Evolutionary conservation across 306 rosid genomes (phyloP).

Genomic region (Trichosanthes truncata): DNA sequence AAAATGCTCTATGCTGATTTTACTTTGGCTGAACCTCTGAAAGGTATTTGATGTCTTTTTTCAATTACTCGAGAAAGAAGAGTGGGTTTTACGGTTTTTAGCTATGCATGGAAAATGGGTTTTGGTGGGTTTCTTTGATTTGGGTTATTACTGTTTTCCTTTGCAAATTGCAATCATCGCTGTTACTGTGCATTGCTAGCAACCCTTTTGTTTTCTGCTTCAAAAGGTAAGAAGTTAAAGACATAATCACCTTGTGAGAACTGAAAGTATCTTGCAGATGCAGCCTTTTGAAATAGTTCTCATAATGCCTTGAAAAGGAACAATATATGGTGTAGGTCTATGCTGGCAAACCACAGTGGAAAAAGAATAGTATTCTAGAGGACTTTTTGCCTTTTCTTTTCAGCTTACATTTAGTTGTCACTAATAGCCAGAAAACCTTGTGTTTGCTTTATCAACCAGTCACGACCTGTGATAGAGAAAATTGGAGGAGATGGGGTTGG

Average conservation of each 20-base stretch:
- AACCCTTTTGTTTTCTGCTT: neutral
- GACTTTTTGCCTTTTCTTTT: slow-evolving; percentile 23
- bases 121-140: slow-evolving; percentile 10
- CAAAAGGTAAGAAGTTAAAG: neutral
- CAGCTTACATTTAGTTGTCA: slow-evolving; percentile 37
- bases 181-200: neutral
- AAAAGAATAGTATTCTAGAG: neutral
- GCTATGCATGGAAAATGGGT: slow-evolving; percentile 4
- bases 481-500: slow-evolving; percentile 21
- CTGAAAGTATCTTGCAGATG: neutral
- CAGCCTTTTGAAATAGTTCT: slow-evolving; percentile 12
- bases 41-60: slow-evolving; percentile 12
- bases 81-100: slow-evolving; percentile 1
- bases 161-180: neutral
- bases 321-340: slow-evolving; percentile 17
- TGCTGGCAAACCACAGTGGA: neutral
- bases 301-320: slow-evolving; percentile 12
- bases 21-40: neutral
- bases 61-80: neutral
- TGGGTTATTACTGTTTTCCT: slow-evolving; percentile 6
- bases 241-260: neutral
- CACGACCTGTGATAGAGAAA: slow-evolving; percentile 16
- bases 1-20: slow-evolving; percentile 3
- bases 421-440: slow-evolving; percentile 55
- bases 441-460: slow-evolving; percentile 32